Base-by-base conservation (phyloP, 169 alveolate species). In the Neospora caninum region DNA sequence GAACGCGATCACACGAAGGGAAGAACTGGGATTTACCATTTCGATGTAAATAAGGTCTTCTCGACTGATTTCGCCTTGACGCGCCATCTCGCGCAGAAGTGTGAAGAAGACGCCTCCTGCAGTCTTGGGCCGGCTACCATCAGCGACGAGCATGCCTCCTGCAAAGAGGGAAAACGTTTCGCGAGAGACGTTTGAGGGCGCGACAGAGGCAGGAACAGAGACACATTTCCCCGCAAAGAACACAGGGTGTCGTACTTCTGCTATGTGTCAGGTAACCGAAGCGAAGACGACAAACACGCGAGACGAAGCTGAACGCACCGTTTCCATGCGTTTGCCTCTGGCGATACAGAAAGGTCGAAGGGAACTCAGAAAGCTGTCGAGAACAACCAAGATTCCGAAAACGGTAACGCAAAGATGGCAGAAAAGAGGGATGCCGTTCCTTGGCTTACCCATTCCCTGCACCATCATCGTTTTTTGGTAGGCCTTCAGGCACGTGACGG, bases 51-150 rank as follows among this genome's bases (percentile, higher is more conserved):
- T 96, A 94, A 97, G 97, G 80, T 98, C 98, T 43, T 97, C 97
- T 70, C 95, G 95, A 10, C 98, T 95, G 54, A 98, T 97, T 43
- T 96, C 95, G 88, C 97, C 97, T 91, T 97, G 96, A 34, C 95
- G 86, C 78, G 96, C 96, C 95, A 97, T 92, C 87, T 98, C 97
- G 70, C 96, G 96, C 91, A 98, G 95, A 39, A 98, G 95, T 82
- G 97, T 96, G 95, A 97, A 98, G 93, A 98, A 98, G 41, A 98
- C 97, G 0, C 99, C 99, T 0, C 99, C 99, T 4, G 97, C 96
- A 22, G 98, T 98, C 83, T 98, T 96, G 88, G 95, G 96, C 34
- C 99, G 96, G 83, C 96, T 92, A 41, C 98, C 98, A 91, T 97
- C 98, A 16, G 97, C 97, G 42, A 98, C 95, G 91, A 96, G 84